Percentiles rank a stretch among this genome's conserved stretches.
These are phyloP conservation scores for Cryptomeria japonica DNA, from an alignment of 75 land plant genomes.

Conservation along the genomic window DNA sequence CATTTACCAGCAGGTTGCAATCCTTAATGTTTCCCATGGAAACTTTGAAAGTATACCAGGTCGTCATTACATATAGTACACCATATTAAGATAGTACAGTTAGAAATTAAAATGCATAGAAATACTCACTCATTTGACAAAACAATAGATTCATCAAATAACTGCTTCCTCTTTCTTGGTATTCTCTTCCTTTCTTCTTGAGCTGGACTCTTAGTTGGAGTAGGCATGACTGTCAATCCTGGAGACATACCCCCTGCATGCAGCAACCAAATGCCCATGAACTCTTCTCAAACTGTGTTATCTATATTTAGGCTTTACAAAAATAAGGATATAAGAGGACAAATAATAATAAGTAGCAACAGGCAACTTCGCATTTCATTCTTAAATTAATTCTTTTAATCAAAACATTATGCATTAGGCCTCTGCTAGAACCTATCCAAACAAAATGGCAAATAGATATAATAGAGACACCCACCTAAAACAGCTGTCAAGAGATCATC, in stretches of 20 bases:
- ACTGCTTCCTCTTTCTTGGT: slow-evolving; percentile 34
- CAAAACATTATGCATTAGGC: background rate
- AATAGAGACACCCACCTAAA: slow-evolving; percentile 8
- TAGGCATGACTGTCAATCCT: slow-evolving; percentile 30
- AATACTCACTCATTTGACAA: slow-evolving; percentile 37
- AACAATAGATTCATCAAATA: slow-evolving; percentile 27
- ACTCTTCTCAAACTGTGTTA: background rate
- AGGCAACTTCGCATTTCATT: background rate
- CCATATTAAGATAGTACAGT: background rate
- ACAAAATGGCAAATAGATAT: too few relatives aligned
- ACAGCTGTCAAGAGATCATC: slow-evolving; percentile 5
- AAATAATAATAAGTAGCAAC: background rate
- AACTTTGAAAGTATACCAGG: background rate
- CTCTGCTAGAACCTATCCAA: background rate
- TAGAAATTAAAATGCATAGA: background rate
- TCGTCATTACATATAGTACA: too few relatives aligned
- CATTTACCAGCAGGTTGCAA: background rate
- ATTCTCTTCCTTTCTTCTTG: slow-evolving; percentile 20
- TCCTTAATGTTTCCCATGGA: background rate
- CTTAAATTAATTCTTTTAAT: background rate
- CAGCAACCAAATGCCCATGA: background rate
- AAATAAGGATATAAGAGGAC: background rate
- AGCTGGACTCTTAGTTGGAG: slow-evolving; percentile 31
- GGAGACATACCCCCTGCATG: slow-evolving; percentile 38
- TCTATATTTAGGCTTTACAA: background rate